A percentile compares a stretch with the other conserved stretches of the same genome.
These are phyloP conservation scores for Talaromyces verruculosus DNA, from an alignment of 2,329 filamentous ascomycete genomes.

Conservation along the genomic window DNA sequence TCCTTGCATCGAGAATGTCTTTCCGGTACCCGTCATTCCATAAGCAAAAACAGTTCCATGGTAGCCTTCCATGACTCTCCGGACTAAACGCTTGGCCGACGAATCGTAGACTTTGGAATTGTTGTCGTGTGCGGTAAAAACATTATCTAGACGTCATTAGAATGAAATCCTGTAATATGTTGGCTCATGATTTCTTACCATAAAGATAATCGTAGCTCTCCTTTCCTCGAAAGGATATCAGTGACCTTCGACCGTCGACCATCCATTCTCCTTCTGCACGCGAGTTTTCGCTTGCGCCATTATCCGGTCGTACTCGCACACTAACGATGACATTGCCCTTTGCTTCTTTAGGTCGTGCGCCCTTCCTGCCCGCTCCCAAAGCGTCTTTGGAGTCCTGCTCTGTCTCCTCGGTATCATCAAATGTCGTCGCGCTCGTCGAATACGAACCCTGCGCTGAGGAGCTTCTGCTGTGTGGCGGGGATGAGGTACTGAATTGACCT, in stretches of 20 bases:
- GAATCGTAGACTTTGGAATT: conserved; percentile 95
- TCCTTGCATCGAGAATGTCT: conserved; percentile 99
- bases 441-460: conserved; percentile 92
- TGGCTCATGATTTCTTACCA: conserved; percentile 57
- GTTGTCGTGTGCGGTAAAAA: conserved; percentile 90
- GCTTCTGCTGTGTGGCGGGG: conserved; percentile 81
- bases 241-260: conserved; percentile 77
- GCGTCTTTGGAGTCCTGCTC: conserved; percentile 55
- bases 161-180: conserved; percentile 6
- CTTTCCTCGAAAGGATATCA: conserved; percentile 80
- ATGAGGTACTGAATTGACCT: conserved; percentile 71
- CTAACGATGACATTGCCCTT: conserved; percentile 97
- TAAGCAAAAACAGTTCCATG: conserved; percentile 98
- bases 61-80: conserved; percentile 98
- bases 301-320: conserved; percentile 86
- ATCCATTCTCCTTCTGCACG: conserved; percentile 81
- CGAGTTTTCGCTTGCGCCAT: conserved; percentile 58
- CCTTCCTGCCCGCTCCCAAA: conserved; percentile 32
- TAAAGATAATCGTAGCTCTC: conserved; percentile 93
- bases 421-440: conserved; percentile 83
- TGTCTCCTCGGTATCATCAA: conserved; percentile 72
- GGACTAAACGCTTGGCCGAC: conserved; percentile 87
- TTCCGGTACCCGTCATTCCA: conserved; percentile 97
- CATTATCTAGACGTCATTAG: conserved; percentile 68
- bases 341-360: conserved; percentile 58